Conservation (phyloP, 225 moss, liverwort and hornwort species). For the Anthoceros angustus region DNA sequence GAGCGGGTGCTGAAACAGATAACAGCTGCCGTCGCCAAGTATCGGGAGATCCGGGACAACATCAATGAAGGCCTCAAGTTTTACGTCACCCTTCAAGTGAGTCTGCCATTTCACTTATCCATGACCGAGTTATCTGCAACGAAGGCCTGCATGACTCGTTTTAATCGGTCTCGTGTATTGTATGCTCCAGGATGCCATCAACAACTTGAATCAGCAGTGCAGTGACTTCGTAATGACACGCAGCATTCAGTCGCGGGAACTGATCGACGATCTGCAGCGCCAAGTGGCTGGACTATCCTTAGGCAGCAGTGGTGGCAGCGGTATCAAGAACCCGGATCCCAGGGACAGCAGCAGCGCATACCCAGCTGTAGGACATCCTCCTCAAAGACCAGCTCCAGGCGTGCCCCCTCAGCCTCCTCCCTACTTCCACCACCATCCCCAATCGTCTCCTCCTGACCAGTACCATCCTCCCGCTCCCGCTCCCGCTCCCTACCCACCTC, state of each 20-base stretch:
- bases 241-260: constrained; percentile 93
- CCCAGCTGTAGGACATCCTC: constrained; percentile 40
- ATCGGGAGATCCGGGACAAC: constrained; percentile 91
- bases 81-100: constrained; percentile 90
- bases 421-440: background rate
- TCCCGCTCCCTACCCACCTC: background rate
- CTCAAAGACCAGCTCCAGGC: constrained; percentile 8
- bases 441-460: background rate
- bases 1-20: constrained; percentile 86
- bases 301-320: constrained; percentile 30
- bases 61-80: constrained; percentile 99
- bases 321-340: constrained; percentile 8
- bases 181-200: constrained; percentile 69
- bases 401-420: background rate
- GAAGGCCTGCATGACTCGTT: background rate
- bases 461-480: background rate
- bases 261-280: constrained; percentile 96
- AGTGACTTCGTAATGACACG: constrained; percentile 99
- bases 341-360: constrained; percentile 23
- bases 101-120: background rate
- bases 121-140: constrained; percentile 7
- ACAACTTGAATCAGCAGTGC: constrained; percentile 92
- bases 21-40: constrained; percentile 61
- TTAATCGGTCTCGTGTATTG: background rate
- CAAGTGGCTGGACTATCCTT: constrained; percentile 92